Percentiles rank a stretch among this genome's conserved stretches.
These are phyloP conservation scores for Syncephalastrum monosporum DNA, from an alignment of 371 early-diverging fungal genomes.

Conservation along the genomic window DNA sequence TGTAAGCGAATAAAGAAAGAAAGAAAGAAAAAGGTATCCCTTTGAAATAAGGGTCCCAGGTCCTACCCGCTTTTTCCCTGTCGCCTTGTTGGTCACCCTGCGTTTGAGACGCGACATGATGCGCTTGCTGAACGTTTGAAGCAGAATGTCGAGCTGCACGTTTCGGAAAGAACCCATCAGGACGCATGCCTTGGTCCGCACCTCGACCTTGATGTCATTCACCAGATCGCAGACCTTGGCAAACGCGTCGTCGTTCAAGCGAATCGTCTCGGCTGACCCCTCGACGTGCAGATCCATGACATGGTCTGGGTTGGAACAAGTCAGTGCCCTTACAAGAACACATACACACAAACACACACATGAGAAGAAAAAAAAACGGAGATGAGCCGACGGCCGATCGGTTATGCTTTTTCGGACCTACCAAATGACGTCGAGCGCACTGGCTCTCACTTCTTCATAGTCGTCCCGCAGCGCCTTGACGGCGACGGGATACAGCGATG, in stretches of 20 bases:
- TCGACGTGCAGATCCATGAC: constrained; percentile 43
- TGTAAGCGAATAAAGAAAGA: not conserved
- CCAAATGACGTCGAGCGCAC: constrained; percentile 66
- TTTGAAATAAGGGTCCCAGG: not conserved
- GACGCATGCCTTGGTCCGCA: constrained; percentile 70
- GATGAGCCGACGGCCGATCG: constrained; percentile 4
- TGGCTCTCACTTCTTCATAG: constrained; percentile 69
- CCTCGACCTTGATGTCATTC: constrained; percentile 66
- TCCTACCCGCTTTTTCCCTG: constrained; percentile 4
- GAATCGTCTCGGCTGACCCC: constrained; percentile 47
- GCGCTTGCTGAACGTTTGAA: constrained; percentile 77
- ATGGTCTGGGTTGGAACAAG: constrained; percentile 51
- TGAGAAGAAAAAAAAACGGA: not conserved
- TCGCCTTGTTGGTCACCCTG: constrained; percentile 4
- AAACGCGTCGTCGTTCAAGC: constrained; percentile 78
- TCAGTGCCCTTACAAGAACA: constrained; percentile 29
- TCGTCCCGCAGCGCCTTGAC: constrained; percentile 64
- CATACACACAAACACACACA: not conserved
- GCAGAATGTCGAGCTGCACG: constrained; percentile 55
- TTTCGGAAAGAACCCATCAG: constrained; percentile 64
- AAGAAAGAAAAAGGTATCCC: too few relatives aligned
- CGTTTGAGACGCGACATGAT: constrained; percentile 65
- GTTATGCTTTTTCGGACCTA: constrained; percentile 17
- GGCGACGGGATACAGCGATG: constrained; percentile 56
- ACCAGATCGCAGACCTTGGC: constrained; percentile 75